Conservation (phyloP, 108 stramenopile genomes). For the Cylindrotheca fusiformis region DNA sequence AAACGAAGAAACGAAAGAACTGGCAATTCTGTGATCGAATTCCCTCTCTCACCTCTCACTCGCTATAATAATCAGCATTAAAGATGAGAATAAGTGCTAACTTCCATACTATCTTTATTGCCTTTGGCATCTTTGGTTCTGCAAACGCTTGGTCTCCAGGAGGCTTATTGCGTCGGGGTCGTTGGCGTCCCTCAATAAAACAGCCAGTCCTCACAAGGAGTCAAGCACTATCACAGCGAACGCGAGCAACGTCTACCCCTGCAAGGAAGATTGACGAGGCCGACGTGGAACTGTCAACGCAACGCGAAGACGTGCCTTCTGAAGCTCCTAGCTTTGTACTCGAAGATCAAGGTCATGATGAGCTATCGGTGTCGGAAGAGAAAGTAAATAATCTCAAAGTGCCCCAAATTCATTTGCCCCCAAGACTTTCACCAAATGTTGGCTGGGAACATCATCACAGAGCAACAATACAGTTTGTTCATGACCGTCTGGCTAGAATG, state of each 20-base stretch:
- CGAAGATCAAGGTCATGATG: conserved; percentile 8
- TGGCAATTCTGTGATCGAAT: no score
- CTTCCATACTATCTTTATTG: background rate
- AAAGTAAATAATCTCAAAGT: conserved; percentile 10
- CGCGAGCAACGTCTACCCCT: conserved; percentile 6
- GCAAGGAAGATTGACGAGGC: background rate
- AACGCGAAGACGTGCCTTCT: conserved; percentile 11
- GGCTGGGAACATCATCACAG: conserved; percentile 47
- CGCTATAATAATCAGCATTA: no score
- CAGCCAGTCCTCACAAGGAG: conserved; percentile 20
- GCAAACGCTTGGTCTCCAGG: conserved; percentile 25
- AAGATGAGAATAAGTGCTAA: background rate
- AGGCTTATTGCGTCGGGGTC: conserved; percentile 5
- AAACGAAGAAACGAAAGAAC: no score
- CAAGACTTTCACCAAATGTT: conserved; percentile 26
- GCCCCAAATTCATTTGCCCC: conserved; percentile 25
- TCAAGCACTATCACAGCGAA: conserved; percentile 12
- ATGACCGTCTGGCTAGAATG: conserved; percentile 18
- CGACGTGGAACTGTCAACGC: conserved; percentile 1
- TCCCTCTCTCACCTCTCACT: no score
- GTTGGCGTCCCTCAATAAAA: conserved; percentile 4
- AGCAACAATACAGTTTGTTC: conserved; percentile 29
- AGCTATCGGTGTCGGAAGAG: background rate
- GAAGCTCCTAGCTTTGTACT: conserved; percentile 14
- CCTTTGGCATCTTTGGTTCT: background rate